Evolutionary conservation across 352 stramenopile genomes (phyloP).

Genomic region (Pythium graminicola): DNA sequence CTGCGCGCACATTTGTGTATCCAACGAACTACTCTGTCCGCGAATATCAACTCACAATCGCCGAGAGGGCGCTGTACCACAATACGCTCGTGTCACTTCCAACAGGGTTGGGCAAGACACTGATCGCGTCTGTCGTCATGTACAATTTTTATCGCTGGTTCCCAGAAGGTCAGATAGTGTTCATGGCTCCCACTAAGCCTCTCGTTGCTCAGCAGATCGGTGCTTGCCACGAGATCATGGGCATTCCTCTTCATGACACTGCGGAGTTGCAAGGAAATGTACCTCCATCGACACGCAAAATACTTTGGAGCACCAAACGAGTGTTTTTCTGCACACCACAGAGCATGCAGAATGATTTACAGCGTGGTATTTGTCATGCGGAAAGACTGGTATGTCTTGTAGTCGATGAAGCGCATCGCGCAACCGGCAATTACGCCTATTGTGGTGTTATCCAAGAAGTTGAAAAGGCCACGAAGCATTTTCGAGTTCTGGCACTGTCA

Average conservation of each 20-base stretch:
- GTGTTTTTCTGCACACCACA: slow-evolving; percentile 99
- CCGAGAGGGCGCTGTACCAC: slow-evolving; percentile 89
- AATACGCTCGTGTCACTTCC: slow-evolving; percentile 99
- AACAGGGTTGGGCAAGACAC: slow-evolving; percentile 98
- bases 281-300: slow-evolving; percentile 47
- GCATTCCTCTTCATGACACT: slow-evolving; percentile 86
- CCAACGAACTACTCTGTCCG: slow-evolving; percentile 88
- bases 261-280: slow-evolving; percentile 84
- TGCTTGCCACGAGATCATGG: slow-evolving; percentile 93
- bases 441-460: slow-evolving; percentile 85
- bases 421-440: slow-evolving; percentile 96
- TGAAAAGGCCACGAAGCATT: slow-evolving; percentile 60
- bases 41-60: slow-evolving; percentile 95
- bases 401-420: slow-evolving; percentile 96
- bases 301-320: slow-evolving; percentile 89
- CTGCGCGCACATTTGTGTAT: slow-evolving; percentile 75
- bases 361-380: slow-evolving; percentile 64
- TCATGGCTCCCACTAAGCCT: slow-evolving; percentile 97
- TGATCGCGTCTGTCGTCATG: slow-evolving; percentile 99
- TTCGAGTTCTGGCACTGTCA: slow-evolving; percentile 92
- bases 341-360: slow-evolving; percentile 95
- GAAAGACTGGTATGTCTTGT: slow-evolving; percentile 94
- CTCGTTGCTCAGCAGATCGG: slow-evolving; percentile 98
- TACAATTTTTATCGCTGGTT: slow-evolving; percentile 99
- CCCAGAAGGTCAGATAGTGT: slow-evolving; percentile 91